These are phyloP conservation scores for Cucurbita pepo DNA, from an alignment of 306 rosid genomes.

Conservation along the genomic window DNA sequence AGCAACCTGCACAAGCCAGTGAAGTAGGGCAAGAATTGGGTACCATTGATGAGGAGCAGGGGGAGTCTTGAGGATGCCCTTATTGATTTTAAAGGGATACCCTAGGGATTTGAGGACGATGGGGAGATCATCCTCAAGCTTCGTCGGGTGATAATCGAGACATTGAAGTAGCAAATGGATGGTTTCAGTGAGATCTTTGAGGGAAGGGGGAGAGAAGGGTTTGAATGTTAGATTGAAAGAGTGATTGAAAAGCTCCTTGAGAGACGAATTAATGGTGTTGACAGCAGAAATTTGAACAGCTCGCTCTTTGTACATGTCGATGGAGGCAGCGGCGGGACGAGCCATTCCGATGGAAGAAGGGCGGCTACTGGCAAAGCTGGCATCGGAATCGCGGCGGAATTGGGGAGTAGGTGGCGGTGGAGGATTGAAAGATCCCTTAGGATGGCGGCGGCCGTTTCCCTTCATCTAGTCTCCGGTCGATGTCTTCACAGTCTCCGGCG, in stretches of 20 bases:
- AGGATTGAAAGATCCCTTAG: slow-evolving; percentile 34
- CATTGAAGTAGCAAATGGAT: slow-evolving; percentile 37
- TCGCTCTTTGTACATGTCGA: slow-evolving; percentile 78
- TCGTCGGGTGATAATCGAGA: slow-evolving; percentile 30
- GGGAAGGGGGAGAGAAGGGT: slow-evolving; percentile 43
- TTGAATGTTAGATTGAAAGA: slow-evolving; percentile 37
- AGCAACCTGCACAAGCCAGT: slow-evolving; percentile 76
- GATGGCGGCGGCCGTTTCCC: slow-evolving; percentile 31
- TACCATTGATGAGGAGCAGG: slow-evolving; percentile 94
- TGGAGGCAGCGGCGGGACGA: slow-evolving; percentile 11
- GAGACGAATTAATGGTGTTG: slow-evolving; percentile 39
- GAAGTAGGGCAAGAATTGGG: slow-evolving; percentile 53
- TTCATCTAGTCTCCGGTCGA: slow-evolving; percentile 21
- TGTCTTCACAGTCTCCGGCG: neutral
- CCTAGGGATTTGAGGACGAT: slow-evolving; percentile 26
- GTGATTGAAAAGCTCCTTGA: slow-evolving; percentile 27
- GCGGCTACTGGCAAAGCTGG: slow-evolving; percentile 72
- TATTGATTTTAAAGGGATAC: slow-evolving; percentile 63
- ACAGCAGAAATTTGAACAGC: slow-evolving; percentile 37
- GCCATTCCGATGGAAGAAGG: slow-evolving; percentile 53
- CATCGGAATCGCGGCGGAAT: slow-evolving; percentile 66
- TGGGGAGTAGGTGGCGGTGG: slow-evolving; percentile 40
- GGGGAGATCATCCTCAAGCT: slow-evolving; percentile 76
- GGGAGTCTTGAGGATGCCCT: slow-evolving; percentile 53
- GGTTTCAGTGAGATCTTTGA: slow-evolving; percentile 52